Evolutionary conservation across 2,329 filamentous ascomycete species (phyloP).

Genomic region (Colletotrichum musae): DNA sequence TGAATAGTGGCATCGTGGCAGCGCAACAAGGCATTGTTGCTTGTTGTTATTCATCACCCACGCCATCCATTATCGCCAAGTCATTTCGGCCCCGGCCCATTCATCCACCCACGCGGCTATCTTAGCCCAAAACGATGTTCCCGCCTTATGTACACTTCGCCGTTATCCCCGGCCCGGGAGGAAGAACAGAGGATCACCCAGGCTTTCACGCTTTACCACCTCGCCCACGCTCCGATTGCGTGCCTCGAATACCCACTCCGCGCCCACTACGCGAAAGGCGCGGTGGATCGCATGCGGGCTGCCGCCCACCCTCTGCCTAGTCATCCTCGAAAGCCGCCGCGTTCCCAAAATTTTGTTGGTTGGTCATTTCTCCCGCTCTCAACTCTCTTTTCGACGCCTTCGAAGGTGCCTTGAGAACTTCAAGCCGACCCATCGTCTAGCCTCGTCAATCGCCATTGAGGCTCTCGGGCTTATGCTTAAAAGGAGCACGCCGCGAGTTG

Average conservation of each 20-base stretch:
- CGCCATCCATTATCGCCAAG: too few relatives aligned
- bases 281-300: conserved; percentile 39
- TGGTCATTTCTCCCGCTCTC: conserved; percentile 3
- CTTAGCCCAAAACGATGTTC: conserved; percentile 25
- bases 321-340: conserved; percentile 15
- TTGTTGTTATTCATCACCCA: not conserved
- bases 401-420: not conserved
- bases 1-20: not conserved
- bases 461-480: not conserved
- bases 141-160: conserved; percentile 16
- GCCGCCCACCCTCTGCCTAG: conserved; percentile 13
- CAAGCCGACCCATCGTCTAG: conserved; percentile 1
- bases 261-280: conserved; percentile 18
- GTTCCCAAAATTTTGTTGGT: conserved; percentile 19
- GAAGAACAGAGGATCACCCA: conserved; percentile 23
- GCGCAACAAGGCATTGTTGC: not conserved
- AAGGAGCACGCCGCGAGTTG: not conserved
- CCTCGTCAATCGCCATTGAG: not conserved
- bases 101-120: conserved; percentile 6
- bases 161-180: conserved; percentile 31
- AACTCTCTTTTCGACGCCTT: not conserved
- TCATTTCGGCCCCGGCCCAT: not conserved
- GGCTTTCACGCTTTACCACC: not conserved
- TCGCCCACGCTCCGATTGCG: conserved; percentile 32
- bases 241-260: conserved; percentile 34